Evolutionary conservation across 495 filamentous ascomycete genomes (phyloP).

Genomic region (Hypoxylon crocopeplum): DNA sequence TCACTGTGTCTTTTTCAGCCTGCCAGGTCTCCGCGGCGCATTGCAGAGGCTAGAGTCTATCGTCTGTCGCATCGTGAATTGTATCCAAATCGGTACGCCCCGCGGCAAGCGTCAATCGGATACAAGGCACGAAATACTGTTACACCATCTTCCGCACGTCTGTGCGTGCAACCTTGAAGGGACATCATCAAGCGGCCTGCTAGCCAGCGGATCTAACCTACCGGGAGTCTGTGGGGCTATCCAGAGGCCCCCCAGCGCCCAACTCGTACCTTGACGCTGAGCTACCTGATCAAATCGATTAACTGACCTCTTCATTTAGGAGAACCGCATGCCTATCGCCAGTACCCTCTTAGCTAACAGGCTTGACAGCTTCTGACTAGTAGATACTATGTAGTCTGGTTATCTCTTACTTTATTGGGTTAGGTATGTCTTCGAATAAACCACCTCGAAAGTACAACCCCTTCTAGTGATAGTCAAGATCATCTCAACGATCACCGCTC

Average conservation of each 20-base stretch:
- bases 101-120: not conserved
- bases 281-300: not conserved
- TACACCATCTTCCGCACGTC: conserved; percentile 22
- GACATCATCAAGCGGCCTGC: not conserved
- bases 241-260: conserved; percentile 1
- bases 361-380: too few species aligned
- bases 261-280: not conserved
- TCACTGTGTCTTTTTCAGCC: conserved; percentile 15
- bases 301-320: not conserved
- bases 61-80: not conserved
- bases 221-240: conserved; percentile 2
- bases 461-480: too few species aligned
- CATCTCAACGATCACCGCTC: too few species aligned
- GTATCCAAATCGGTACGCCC: not conserved
- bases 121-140: conserved; percentile 4
- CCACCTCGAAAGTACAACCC: too few species aligned
- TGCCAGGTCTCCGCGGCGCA: conserved; percentile 7
- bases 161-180: conserved; percentile 28
- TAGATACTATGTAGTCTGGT: too few species aligned
- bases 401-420: too few species aligned
- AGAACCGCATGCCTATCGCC: too few species aligned
- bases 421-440: too few species aligned
- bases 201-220: conserved; percentile 1
- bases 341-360: too few species aligned
- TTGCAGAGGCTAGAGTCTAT: not conserved